Conservation (phyloP, 192 early-diverging fungal species). For the Mycoemilia scoparia region DNA sequence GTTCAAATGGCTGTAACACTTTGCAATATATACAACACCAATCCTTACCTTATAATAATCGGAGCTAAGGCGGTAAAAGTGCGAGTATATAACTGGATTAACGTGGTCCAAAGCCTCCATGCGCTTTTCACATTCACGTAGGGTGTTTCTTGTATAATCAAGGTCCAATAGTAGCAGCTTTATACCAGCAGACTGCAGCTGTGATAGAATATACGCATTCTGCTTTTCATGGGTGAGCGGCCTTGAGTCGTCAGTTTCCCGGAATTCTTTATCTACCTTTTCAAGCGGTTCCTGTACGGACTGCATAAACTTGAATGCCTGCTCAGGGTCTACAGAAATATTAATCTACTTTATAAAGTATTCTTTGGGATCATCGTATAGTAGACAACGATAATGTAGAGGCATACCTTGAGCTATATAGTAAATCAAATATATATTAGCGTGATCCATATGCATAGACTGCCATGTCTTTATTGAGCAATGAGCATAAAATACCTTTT, state of each 20-base stretch:
- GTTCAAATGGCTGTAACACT: background rate
- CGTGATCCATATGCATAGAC: no score
- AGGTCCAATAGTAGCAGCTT: conserved; percentile 58
- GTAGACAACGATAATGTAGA: no score
- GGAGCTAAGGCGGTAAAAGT: conserved; percentile 85
- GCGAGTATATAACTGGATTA: conserved; percentile 79
- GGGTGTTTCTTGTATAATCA: conserved; percentile 61
- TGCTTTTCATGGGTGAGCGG: conserved; percentile 48
- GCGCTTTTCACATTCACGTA: conserved; percentile 76
- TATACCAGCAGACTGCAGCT: conserved; percentile 74
- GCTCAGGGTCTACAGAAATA: no score
- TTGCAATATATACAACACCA: no score
- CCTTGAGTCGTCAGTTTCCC: conserved; percentile 45
- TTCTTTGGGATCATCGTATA: no score
- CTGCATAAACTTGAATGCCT: conserved; percentile 11
- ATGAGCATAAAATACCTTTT: conserved; percentile 45
- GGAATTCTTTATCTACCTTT: conserved; percentile 59
- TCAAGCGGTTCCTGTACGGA: conserved; percentile 37
- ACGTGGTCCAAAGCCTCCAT: conserved; percentile 30
- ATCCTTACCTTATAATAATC: conserved; percentile 99
- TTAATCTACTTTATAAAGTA: no score
- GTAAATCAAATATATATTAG: no score
- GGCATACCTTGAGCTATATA: no score
- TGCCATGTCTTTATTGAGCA: no score
- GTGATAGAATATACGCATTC: conserved; percentile 72